A percentile compares a stretch with the other conserved stretches of the same genome.
phyloP scores from a whole-genome alignment of 768 basidiomycete genomes.

The Pisolithus microcarpus region DNA sequence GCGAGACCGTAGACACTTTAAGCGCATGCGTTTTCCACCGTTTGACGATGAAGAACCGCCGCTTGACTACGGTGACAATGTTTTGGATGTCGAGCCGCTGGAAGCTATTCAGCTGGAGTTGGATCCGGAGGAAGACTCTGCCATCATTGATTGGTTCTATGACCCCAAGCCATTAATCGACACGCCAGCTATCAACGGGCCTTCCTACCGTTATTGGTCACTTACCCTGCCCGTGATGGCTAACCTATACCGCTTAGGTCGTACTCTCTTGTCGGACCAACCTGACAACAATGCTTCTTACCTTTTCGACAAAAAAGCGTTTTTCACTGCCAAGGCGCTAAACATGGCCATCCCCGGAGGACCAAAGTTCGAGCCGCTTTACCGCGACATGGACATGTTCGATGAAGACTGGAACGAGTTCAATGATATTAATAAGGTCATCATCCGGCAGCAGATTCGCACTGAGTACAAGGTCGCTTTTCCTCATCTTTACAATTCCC shows the following conservation, averaged over 20 bases:
- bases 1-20: conserved; percentile 96
- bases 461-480: conserved; percentile 99
- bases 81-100: conserved; percentile 94
- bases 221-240: conserved; percentile 93
- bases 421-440: conserved; percentile 99
- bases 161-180: conserved; percentile 92
- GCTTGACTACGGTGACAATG: conserved; percentile 97
- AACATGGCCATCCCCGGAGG: conserved; percentile 98
- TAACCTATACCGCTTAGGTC: conserved; percentile 90
- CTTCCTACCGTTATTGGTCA: conserved; percentile 90
- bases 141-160: conserved; percentile 98
- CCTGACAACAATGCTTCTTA: conserved; percentile 88
- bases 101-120: conserved; percentile 97
- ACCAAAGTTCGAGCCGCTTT: conserved; percentile 96
- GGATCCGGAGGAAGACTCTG: conserved; percentile 83
- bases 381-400: conserved; percentile 93
- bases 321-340: conserved; percentile 96
- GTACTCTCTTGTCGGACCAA: conserved; percentile 89
- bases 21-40: conserved; percentile 98
- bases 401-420: conserved; percentile 99
- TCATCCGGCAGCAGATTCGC: conserved; percentile 96
- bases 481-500: conserved; percentile 97
- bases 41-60: conserved; percentile 99
- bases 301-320: conserved; percentile 94
- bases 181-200: conserved; percentile 84